Evolutionary conservation across 75 land plant species (phyloP).

Genomic region (Cupressus sempervirens): DNA sequence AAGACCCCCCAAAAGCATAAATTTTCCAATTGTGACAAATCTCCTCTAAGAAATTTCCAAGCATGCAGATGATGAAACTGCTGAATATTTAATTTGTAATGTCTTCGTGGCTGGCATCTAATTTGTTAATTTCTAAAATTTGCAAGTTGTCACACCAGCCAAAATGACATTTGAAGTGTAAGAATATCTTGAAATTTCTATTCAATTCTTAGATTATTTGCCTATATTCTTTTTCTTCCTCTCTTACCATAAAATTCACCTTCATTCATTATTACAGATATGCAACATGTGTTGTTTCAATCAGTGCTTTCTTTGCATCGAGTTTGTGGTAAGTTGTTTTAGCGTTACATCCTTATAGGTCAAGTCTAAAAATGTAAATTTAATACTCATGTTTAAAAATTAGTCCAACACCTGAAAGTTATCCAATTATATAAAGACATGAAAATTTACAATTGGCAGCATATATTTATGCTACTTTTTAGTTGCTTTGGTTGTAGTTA

Average conservation of each 20-base stretch:
- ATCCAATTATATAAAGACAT: background rate
- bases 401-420: background rate
- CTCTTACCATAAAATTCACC: background rate
- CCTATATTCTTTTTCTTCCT: background rate
- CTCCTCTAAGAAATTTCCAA: too few relatives aligned
- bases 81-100: background rate
- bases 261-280: constrained; percentile 51
- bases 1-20: too few relatives aligned
- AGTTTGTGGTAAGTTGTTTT: constrained; percentile 72
- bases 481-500: background rate
- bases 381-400: background rate
- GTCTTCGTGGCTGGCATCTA: background rate
- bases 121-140: background rate
- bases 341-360: background rate
- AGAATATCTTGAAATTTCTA: constrained; percentile 12
- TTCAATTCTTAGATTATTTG: background rate
- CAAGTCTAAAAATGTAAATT: background rate
- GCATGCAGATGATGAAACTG: background rate
- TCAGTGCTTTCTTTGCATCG: constrained; percentile 92
- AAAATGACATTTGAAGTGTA: constrained; percentile 95
- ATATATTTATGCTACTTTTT: background rate
- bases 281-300: constrained; percentile 88
- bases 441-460: background rate
- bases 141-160: constrained; percentile 85
- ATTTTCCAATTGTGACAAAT: too few relatives aligned